These are phyloP conservation scores for Amphibolis antarctica DNA, from an alignment of 106 monocot genomes.

Conservation along the genomic window DNA sequence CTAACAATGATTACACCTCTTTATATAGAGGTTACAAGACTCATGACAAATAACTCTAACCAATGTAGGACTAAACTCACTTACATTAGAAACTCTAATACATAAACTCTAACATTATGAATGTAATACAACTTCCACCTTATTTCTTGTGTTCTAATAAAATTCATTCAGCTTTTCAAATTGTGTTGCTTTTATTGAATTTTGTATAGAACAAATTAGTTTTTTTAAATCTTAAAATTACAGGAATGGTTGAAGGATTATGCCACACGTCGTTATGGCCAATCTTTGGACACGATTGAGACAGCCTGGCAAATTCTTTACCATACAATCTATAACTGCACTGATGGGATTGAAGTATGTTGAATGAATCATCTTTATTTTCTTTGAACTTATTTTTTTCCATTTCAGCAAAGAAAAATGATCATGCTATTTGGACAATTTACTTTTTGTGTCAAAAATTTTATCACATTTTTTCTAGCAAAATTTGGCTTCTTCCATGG, in stretches of 20 bases:
- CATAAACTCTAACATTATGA: too few species aligned
- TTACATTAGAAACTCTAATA: too few species aligned
- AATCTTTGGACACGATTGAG: conserved; percentile 23
- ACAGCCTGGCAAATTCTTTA: conserved; percentile 83
- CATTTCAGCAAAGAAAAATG: not conserved
- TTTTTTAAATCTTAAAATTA: not conserved
- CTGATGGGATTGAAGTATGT: conserved; percentile 84
- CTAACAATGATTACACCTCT: too few species aligned
- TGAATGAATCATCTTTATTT: not conserved
- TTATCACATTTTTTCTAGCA: not conserved
- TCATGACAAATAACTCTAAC: too few species aligned
- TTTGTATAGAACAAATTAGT: too few species aligned
- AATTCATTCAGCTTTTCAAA: too few species aligned
- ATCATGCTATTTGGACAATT: not conserved
- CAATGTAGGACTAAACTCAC: too few species aligned
- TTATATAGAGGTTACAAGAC: too few species aligned
- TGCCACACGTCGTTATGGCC: conserved; percentile 64
- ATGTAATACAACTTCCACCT: too few species aligned
- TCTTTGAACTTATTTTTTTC: not conserved
- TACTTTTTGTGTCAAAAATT: not conserved
- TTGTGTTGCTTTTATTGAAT: too few species aligned
- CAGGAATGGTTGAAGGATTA: conserved; percentile 81
- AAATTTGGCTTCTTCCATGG: too few species aligned
- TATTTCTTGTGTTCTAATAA: too few species aligned
- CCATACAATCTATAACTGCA: conserved; percentile 91